phyloP scores from a whole-genome alignment of 805 yeast species.

The Saccharomyces jurei region DNA sequence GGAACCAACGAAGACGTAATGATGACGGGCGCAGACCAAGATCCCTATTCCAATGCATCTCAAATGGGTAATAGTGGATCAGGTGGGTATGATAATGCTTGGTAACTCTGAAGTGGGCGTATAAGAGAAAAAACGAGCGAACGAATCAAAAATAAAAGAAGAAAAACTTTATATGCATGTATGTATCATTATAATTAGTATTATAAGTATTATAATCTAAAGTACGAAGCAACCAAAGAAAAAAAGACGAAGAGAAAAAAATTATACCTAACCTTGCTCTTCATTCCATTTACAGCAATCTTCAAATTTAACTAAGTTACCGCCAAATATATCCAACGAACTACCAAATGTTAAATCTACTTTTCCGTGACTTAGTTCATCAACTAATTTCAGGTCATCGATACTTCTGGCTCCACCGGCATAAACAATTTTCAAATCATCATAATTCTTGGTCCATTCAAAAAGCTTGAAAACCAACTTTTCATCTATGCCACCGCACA shows the following conservation, averaged over 20 bases:
- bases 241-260: not conserved
- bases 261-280: conserved; percentile 2
- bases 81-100: conserved; percentile 31
- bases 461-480: conserved; percentile 63
- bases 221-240: not conserved
- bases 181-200: conserved; percentile 2
- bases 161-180: conserved; percentile 1
- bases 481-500: conserved; percentile 87
- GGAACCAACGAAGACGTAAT: conserved; percentile 12
- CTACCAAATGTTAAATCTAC: conserved; percentile 93
- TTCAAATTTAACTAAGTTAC: conserved; percentile 61
- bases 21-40: conserved; percentile 24
- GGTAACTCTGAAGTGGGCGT: conserved; percentile 13
- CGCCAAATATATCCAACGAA: conserved; percentile 92
- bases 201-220: not conserved
- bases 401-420: conserved; percentile 93
- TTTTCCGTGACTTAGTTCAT: conserved; percentile 60
- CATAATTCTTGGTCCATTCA: conserved; percentile 50
- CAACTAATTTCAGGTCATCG: conserved; percentile 59
- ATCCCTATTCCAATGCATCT: conserved; percentile 28
- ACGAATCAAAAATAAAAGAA: not conserved
- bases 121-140: not conserved
- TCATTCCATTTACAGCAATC: conserved; percentile 74
- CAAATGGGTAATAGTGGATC: conserved; percentile 18
- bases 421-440: conserved; percentile 65